Conservation (phyloP, 768 basidiomycete genomes). For the Rubroboletus satanas region DNA sequence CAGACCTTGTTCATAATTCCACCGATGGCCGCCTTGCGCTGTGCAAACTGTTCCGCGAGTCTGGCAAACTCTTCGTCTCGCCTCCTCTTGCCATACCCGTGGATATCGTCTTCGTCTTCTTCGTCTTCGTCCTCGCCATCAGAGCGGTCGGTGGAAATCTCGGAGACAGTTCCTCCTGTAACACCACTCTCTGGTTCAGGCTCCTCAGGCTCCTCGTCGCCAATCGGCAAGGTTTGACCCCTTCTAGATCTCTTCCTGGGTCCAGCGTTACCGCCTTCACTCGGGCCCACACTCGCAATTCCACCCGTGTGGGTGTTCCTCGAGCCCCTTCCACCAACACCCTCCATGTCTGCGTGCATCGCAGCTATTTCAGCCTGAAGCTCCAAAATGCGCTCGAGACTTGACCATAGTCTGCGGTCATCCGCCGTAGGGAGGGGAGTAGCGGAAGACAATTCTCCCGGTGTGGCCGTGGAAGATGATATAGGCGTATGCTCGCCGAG, state of each 20-base stretch:
- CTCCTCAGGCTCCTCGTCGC: constrained; percentile 25
- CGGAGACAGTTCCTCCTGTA: constrained; percentile 18
- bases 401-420: constrained; percentile 60
- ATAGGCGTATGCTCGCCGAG: constrained; percentile 20
- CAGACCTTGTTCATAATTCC: constrained; percentile 71
- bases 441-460: constrained; percentile 2
- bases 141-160: constrained; percentile 22
- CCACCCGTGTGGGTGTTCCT: constrained; percentile 9
- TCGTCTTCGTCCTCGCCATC: constrained; percentile 37
- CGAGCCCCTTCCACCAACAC: constrained; percentile 31
- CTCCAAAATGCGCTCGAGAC: constrained; percentile 64
- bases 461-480: constrained; percentile 4
- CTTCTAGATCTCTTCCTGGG: constrained; percentile 22
- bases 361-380: constrained; percentile 68
- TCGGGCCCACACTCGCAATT: not conserved
- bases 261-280: constrained; percentile 13
- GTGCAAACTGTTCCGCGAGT: constrained; percentile 64
- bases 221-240: constrained; percentile 36
- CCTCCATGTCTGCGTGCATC: constrained; percentile 76
- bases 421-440: constrained; percentile 15
- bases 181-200: constrained; percentile 6
- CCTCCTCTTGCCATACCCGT: constrained; percentile 49
- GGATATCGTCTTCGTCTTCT: constrained; percentile 43
- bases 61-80: constrained; percentile 67
- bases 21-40: constrained; percentile 63